phyloP scores from a whole-genome alignment of 768 basidiomycete genomes.

The Russula foetens region DNA sequence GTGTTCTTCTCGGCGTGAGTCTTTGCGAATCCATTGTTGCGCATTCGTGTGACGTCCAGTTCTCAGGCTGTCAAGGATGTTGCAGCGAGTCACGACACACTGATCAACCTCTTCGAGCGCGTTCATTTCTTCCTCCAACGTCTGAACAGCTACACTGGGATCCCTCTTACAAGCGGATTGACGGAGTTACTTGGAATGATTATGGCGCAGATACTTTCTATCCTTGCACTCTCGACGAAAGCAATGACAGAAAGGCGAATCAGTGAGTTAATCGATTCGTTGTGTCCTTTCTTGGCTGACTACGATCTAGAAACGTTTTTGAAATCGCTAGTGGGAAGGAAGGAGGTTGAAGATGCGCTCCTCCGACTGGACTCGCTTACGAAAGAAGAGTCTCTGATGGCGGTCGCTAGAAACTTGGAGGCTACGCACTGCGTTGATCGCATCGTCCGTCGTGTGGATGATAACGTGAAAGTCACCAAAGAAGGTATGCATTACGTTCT shows the following conservation, averaged over 20 bases:
- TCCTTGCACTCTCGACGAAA: too few species aligned
- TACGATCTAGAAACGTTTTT: background rate
- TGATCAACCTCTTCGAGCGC: too few species aligned
- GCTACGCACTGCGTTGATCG: background rate
- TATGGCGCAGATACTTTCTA: background rate
- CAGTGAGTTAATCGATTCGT: background rate
- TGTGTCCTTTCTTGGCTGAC: background rate
- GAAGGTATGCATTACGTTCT: background rate
- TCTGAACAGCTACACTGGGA: background rate
- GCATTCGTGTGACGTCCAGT: background rate
- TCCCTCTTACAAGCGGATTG: too few species aligned
- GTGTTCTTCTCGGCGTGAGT: background rate
- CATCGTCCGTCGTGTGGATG: background rate
- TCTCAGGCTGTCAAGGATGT: too few species aligned
- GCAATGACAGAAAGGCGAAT: too few species aligned
- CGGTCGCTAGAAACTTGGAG: background rate
- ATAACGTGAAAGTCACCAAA: background rate
- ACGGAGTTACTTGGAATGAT: background rate
- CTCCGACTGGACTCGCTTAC: too few species aligned
- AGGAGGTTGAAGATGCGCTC: too few species aligned
- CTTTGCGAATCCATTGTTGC: background rate
- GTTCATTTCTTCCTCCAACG: background rate
- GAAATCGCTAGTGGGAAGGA: background rate
- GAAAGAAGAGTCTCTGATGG: too few species aligned
- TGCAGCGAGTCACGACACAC: too few species aligned